Percentiles rank a stretch among this genome's conserved stretches.
phyloP scores from a whole-genome alignment of 163 green algal genomes.

The Chlorella variabilis region DNA sequence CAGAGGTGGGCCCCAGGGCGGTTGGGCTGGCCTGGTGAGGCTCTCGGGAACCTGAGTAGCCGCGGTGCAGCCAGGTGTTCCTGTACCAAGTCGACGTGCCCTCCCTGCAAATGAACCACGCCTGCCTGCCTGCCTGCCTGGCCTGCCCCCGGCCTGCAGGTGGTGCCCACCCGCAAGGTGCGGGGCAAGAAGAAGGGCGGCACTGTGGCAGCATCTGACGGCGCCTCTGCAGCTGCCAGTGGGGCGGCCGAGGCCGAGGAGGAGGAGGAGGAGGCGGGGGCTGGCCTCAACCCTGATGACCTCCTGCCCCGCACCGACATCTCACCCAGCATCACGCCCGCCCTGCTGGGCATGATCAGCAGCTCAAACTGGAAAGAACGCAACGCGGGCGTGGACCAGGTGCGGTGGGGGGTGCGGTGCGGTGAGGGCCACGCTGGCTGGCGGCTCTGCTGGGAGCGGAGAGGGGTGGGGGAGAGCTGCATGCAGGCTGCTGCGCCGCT shows the following conservation, averaged over 20 bases:
- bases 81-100: no score
- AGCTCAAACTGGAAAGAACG: constrained; percentile 94
- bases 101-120: background rate
- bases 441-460: no score
- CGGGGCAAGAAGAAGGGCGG: constrained; percentile 27
- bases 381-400: constrained; percentile 79
- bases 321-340: constrained; percentile 69
- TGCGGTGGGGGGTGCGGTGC: background rate
- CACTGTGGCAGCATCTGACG: background rate
- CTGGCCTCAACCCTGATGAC: constrained; percentile 57
- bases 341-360: constrained; percentile 68
- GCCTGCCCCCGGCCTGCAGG: no score
- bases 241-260: background rate
- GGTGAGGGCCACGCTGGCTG: no score
- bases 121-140: background rate
- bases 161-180: constrained; percentile 42
- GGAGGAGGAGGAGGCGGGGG: background rate
- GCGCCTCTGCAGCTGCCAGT: background rate
- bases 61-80: background rate
- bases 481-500: no score
- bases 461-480: no score
- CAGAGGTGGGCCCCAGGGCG: constrained; percentile 49
- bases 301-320: constrained; percentile 85
- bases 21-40: no score
- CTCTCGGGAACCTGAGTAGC: no score